Evolutionary conservation across 1,284 basidiomycete genomes (phyloP), one percentile per base, ranked within the genome.

Genomic region (Ceratobasidium sp.): DNA sequence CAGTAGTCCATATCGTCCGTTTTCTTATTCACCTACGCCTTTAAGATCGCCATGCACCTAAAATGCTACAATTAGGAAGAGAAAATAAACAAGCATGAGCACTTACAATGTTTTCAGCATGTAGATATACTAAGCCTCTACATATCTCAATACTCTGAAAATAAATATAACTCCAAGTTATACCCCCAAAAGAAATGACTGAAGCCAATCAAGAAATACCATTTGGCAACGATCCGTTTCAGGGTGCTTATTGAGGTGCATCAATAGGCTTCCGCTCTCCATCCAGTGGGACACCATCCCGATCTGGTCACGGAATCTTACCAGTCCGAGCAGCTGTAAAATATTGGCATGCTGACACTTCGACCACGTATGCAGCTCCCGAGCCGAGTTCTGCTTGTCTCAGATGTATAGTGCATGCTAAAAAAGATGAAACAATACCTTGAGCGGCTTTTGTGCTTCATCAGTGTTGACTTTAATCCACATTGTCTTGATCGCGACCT

Each of bases 311-410:
- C 55, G 55, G 21, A 58, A 58, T 32, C 35, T 16, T n/a, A 58
- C 55, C 5, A 58, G 55, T 16, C 55, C 55, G 55, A 58, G 55
- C 21, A 58, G 55, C 32, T 23, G 13, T 5, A 32, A 14, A 26
- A 58, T 30, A 21, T 58, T 58, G 11, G 16, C 28, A 38, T 58
- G 55, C 16, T 32, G 13, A 16, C 55, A 58, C 32, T 58, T 58
- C 16, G 55, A 58, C 55, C 55, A 58, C 18, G 55, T 58, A n/a
- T 58, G 32, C 30, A 58, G 55, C 32, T 58, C 55, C 21, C 21
- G 55, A 41, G 55, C 55, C 11, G 55, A 26, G 32, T 38, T 26
- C 55, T 58, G 26, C 30, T 23, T 54, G 14, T 9, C 50, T 14
- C 13, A 28, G 30, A 54, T 14, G 23, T 54, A 14, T 6, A 26